These are phyloP conservation scores for Euptelea pleiosperma DNA, from an alignment of 164 flowering plant species.

Conservation along the genomic window DNA sequence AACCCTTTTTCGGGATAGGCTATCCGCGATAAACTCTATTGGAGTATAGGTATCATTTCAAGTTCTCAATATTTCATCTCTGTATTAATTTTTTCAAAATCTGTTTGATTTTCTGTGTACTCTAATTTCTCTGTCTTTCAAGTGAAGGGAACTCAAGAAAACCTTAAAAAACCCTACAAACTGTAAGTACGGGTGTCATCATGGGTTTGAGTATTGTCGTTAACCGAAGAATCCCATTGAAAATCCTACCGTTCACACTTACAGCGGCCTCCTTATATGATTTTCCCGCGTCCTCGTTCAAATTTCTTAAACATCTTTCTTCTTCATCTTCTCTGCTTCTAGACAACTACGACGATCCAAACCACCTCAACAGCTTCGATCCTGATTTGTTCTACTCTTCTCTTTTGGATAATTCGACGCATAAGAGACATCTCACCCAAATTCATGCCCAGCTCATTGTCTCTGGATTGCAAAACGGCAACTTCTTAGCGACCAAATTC, in stretches of 20 bases:
- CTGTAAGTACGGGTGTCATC: too few relatives aligned
- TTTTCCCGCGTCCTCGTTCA: constrained; percentile 9
- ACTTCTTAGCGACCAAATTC: constrained; percentile 30
- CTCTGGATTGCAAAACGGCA: constrained; percentile 20
- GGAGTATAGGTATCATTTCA: too few relatives aligned
- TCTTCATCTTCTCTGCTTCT: constrained; percentile 20
- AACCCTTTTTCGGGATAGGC: too few relatives aligned
- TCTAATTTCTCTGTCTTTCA: too few relatives aligned
- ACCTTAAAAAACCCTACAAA: too few relatives aligned
- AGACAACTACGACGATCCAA: constrained; percentile 12
- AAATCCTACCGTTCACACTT: constrained; percentile 8
- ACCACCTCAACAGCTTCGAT: constrained; percentile 13
- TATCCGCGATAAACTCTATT: too few relatives aligned
- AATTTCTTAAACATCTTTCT: constrained; percentile 14
- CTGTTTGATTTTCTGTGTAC: too few relatives aligned
- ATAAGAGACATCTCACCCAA: constrained; percentile 24
- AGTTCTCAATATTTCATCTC: too few relatives aligned
- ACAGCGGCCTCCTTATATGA: constrained; percentile 7
- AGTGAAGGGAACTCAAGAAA: too few relatives aligned
- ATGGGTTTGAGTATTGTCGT: constrained; percentile 13
- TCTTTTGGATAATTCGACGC: constrained; percentile 23
- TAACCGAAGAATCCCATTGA: constrained; percentile 7
- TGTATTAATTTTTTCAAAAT: too few relatives aligned
- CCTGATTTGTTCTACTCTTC: constrained; percentile 24
- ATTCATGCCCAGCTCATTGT: constrained; percentile 30